phyloP scores from a whole-genome alignment of 805 yeast genomes.

The Yamadazyma tumulicola region DNA sequence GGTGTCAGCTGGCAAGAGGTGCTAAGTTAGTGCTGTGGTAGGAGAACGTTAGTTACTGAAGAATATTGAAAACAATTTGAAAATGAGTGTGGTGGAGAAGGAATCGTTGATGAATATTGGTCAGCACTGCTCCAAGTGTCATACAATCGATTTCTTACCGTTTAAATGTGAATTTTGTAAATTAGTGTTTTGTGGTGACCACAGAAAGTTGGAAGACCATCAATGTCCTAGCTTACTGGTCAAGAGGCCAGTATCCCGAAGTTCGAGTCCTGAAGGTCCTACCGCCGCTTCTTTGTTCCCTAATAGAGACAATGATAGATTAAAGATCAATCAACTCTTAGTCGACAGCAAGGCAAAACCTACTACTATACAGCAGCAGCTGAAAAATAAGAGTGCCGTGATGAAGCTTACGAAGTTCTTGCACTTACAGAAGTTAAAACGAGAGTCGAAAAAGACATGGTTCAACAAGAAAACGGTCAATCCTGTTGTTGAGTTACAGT shows the following conservation, averaged over 20 bases:
- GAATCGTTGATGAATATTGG: constrained; percentile 49
- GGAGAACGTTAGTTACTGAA: too few species aligned
- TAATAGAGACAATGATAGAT: constrained; percentile 41
- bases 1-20: too few species aligned
- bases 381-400: constrained; percentile 23
- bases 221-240: constrained; percentile 23
- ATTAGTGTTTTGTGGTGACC: constrained; percentile 47
- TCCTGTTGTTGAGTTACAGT: constrained; percentile 25
- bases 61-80: neutral
- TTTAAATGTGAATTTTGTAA: constrained; percentile 50
- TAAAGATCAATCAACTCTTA: constrained; percentile 28
- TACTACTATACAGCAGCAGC: constrained; percentile 26
- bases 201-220: constrained; percentile 35
- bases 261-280: constrained; percentile 9
- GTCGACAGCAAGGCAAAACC: constrained; percentile 16
- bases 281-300: constrained; percentile 51
- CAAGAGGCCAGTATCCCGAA: neutral
- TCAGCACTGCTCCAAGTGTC: constrained; percentile 51
- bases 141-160: constrained; percentile 56
- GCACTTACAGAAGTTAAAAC: constrained; percentile 19
- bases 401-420: constrained; percentile 25
- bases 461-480: constrained; percentile 4
- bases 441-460: constrained; percentile 1
- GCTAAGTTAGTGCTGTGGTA: too few species aligned
- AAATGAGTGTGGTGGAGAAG: constrained; percentile 1